Conservation (phyloP, 1,139 yeast genomes). For the Pichia sp. region DNA sequence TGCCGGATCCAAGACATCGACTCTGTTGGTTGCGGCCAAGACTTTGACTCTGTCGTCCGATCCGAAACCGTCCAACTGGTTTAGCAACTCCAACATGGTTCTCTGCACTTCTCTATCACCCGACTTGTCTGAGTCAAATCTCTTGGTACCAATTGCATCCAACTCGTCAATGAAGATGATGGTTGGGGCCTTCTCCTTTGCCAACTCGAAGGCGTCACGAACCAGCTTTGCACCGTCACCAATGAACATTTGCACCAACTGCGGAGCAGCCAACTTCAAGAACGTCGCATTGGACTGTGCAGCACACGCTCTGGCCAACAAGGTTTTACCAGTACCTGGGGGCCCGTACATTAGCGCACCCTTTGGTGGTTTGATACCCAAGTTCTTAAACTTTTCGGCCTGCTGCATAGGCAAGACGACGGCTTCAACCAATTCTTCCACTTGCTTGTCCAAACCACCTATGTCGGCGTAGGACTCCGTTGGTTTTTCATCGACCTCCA, state of each 20-base stretch:
- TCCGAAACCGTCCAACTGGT: conserved; percentile 98
- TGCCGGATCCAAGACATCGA: conserved; percentile 96
- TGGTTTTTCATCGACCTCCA: conserved; percentile 99
- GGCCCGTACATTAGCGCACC: conserved; percentile 99
- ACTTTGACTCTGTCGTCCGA: conserved; percentile 96
- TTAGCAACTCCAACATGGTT: conserved; percentile 95
- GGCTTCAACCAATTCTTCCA: conserved; percentile 96
- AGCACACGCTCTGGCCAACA: conserved; percentile 97
- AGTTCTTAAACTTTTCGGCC: conserved; percentile 87
- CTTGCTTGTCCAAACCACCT: conserved; percentile 97
- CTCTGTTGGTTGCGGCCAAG: conserved; percentile 96
- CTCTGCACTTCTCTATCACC: conserved; percentile 99
- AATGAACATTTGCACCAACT: conserved; percentile 96
- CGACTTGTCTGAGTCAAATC: conserved; percentile 94
- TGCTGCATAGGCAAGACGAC: conserved; percentile 98
- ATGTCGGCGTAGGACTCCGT: conserved; percentile 95
- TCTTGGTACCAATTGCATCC: conserved; percentile 98
- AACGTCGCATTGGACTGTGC: conserved; percentile 99
- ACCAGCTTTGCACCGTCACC: conserved; percentile 99
- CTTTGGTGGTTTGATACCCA: conserved; percentile 96
- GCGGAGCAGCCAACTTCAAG: conserved; percentile 95
- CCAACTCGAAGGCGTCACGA: conserved; percentile 97
- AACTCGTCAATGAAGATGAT: conserved; percentile 95
- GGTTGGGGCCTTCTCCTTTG: conserved; percentile 97
- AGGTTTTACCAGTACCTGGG: conserved; percentile 98